Evolutionary conservation across 2,329 filamentous ascomycete species (phyloP), one percentile per base, ranked within the genome.

Genomic region (Hymenoscyphus fructigenus): DNA sequence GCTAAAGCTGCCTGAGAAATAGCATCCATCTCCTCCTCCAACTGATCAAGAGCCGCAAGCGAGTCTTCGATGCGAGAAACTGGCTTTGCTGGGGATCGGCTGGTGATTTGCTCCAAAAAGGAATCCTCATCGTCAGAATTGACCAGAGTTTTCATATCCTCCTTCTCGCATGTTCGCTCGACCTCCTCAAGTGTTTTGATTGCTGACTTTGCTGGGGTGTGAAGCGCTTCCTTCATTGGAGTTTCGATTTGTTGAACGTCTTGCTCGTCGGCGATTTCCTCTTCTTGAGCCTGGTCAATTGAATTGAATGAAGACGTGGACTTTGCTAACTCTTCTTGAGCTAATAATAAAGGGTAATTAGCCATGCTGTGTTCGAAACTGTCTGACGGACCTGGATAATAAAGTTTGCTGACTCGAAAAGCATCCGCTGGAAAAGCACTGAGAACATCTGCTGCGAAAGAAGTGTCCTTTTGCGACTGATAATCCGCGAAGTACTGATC

Each of bases 11-110:
- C 72, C 65, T 75, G 66, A 57, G 71, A 62, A 14, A 75, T 55
- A 57, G 74, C 73, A 68, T 89, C 86, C 10, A 88, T 78, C 59
- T 87, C 80, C 36, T 89, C 86, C 68, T 89, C 85, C 17, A 89
- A 78, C 66, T 80, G 79, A 71, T 89, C 87, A 23, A 89, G 78
- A 67, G 85, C 85, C 72, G 87, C 86, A 9, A 89, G 77, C 1
- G 86, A 88, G 72, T 88, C 86, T 72, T 89, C 87, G 59, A 89
- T 88, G 20, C 85, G 82, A 29, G 75, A 74, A 38, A 77, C 68
- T 32, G 73, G 71, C 59, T 77, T 76, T 53, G 69, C 81, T 74
- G 75, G 75, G 7, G 75, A 76, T 63, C 75, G 72, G 57, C 75
- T 70, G 47, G 67, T 77, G 14, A 79, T 76, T 70, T 78, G 66